A percentile compares a stretch with the other conserved stretches of the same genome.
These are phyloP conservation scores for Aspergillus leporis DNA, from an alignment of 495 filamentous ascomycete species.

Conservation along the genomic window DNA sequence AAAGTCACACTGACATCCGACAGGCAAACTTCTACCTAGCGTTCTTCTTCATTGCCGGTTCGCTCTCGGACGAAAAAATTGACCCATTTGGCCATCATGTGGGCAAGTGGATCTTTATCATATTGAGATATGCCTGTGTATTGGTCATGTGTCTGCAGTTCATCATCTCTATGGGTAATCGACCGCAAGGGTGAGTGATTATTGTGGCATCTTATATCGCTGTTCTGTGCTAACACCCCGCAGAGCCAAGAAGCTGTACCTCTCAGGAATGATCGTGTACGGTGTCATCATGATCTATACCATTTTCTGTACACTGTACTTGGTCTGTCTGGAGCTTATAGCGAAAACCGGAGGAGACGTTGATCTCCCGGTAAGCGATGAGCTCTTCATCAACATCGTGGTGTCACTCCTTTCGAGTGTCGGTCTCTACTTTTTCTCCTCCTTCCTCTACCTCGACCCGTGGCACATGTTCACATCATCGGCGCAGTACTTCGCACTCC, in stretches of 20 bases:
- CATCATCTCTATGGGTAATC: constrained; percentile 97
- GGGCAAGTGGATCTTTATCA: constrained; percentile 79
- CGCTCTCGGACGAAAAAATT: constrained; percentile 74
- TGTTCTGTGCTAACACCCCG: constrained; percentile 4
- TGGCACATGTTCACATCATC: constrained; percentile 99
- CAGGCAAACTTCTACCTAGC: constrained; percentile 97
- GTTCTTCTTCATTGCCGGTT: constrained; percentile 97
- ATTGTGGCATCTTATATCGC: not conserved
- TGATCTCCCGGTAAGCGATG: constrained; percentile 67
- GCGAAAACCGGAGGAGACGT: constrained; percentile 43
- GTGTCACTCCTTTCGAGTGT: constrained; percentile 86
- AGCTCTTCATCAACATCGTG: constrained; percentile 92
- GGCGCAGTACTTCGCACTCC: constrained; percentile 88
- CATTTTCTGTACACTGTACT: constrained; percentile 80
- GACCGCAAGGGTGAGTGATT: constrained; percentile 76
- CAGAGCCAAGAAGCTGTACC: constrained; percentile 84
- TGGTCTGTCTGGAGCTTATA: constrained; percentile 77
- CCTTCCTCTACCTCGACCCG: constrained; percentile 93
- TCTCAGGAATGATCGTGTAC: constrained; percentile 83
- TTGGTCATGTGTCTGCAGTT: constrained; percentile 93
- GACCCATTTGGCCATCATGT: constrained; percentile 90
- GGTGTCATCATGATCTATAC: constrained; percentile 95
- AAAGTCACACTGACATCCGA: not conserved
- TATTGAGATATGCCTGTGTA: constrained; percentile 81
- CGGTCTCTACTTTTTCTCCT: constrained; percentile 94